Conservation (phyloP, 225 moss, liverwort and hornwort species). For the Physcomitrium patens region DNA sequence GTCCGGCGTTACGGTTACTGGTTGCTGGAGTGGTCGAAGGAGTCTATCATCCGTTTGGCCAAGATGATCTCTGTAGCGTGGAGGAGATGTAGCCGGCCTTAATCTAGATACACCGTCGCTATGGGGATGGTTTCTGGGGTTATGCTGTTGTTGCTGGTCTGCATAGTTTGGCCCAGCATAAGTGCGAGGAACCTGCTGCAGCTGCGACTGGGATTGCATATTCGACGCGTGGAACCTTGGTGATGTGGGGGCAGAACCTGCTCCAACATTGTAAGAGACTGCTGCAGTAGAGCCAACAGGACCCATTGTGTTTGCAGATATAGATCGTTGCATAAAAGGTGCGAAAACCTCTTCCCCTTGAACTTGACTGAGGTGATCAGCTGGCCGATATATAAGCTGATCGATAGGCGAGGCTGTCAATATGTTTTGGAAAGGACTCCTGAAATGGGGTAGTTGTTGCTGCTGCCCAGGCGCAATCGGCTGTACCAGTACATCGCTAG, state of each 20-base stretch:
- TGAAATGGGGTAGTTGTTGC: conserved; percentile 48
- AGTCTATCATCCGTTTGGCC: conserved; percentile 68
- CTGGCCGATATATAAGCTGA: conserved; percentile 60
- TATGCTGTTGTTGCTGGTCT: conserved; percentile 61
- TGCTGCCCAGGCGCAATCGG: conserved; percentile 58
- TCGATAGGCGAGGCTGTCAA: conserved; percentile 48
- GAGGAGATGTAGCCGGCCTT: conserved; percentile 77
- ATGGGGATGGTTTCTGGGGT: conserved; percentile 55
- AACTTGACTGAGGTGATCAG: conserved; percentile 60
- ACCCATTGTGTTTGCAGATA: conserved; percentile 59
- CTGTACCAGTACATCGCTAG: conserved; percentile 47
- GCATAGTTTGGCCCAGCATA: conserved; percentile 58
- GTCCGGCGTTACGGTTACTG: conserved; percentile 47
- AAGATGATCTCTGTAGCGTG: conserved; percentile 79
- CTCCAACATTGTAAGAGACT: conserved; percentile 57
- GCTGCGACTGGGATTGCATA: conserved; percentile 57
- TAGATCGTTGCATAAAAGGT: conserved; percentile 60
- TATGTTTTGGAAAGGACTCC: conserved; percentile 46
- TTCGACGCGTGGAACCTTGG: conserved; percentile 58
- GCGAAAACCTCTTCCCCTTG: conserved; percentile 58
- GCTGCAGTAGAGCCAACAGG: conserved; percentile 42
- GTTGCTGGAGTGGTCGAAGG: conserved; percentile 58
- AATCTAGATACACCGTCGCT: conserved; percentile 63
- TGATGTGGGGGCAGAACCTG: conserved; percentile 85
- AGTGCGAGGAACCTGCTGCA: conserved; percentile 54